A percentile compares a stretch with the other conserved stretches of the same genome.
Conservation (phyloP, 495 filamentous ascomycete genomes). For the Penicillium pulvis region DNA sequence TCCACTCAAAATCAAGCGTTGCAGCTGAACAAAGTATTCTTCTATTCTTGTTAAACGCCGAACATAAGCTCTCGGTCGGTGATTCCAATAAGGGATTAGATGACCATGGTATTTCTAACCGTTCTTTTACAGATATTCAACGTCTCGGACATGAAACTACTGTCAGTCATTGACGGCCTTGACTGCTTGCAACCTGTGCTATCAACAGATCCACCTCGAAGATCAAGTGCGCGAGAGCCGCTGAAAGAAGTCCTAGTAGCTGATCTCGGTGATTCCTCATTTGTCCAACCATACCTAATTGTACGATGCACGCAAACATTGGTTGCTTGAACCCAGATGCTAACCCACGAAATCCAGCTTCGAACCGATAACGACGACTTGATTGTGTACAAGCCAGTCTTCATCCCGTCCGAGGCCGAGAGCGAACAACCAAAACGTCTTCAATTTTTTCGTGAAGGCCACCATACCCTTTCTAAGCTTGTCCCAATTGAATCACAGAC, state of each 20-base stretch:
- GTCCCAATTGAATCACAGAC: constrained; percentile 29
- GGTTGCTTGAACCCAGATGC: constrained; percentile 3
- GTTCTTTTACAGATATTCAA: constrained; percentile 40
- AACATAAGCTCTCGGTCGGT: constrained; percentile 74
- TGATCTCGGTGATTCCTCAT: constrained; percentile 75
- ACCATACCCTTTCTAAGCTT: constrained; percentile 55
- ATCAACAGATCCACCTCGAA: constrained; percentile 68
- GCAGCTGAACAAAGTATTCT: constrained; percentile 56
- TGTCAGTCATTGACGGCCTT: constrained; percentile 59
- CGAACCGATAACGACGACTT: constrained; percentile 80
- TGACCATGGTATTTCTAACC: background rate
- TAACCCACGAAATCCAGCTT: constrained; percentile 49
- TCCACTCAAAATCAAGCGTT: constrained; percentile 41
- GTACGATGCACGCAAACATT: constrained; percentile 46
- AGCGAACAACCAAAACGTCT: constrained; percentile 47
- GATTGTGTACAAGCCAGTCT: constrained; percentile 82
- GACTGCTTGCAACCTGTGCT: constrained; percentile 77
- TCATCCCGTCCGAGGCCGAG: constrained; percentile 30
- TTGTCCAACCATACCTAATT: constrained; percentile 76
- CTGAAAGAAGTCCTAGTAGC: constrained; percentile 78
- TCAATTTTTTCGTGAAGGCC: constrained; percentile 77
- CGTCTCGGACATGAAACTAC: constrained; percentile 39
- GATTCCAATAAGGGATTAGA: constrained; percentile 4
- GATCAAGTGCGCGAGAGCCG: constrained; percentile 67
- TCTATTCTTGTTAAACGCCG: constrained; percentile 71